These are phyloP conservation scores for Triadica sebifera DNA, from an alignment of 345 rosid species.

Conservation along the genomic window DNA sequence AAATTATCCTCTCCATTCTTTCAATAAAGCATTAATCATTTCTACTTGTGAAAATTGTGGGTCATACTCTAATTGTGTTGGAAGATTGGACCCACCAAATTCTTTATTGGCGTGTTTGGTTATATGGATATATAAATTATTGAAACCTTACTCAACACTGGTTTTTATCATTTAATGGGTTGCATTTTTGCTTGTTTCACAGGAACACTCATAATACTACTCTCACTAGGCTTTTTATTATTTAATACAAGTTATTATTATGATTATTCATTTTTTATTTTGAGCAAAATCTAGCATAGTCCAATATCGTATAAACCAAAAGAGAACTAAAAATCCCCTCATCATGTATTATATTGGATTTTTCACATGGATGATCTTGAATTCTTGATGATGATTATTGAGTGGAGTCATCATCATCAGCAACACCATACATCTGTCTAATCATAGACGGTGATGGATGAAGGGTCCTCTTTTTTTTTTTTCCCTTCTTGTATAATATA, in stretches of 20 bases:
- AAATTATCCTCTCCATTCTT: neutral
- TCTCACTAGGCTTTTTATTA: too few relatives aligned
- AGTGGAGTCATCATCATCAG: conserved; percentile 1
- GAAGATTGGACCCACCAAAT: conserved; percentile 16
- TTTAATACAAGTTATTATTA: too few relatives aligned
- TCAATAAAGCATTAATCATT: neutral
- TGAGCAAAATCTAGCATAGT: too few relatives aligned
- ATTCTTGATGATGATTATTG: too few relatives aligned
- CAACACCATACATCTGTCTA: neutral
- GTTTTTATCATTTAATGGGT: too few relatives aligned
- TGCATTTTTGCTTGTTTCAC: too few relatives aligned
- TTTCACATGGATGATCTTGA: conserved; percentile 16
- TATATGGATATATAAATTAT: too few relatives aligned
- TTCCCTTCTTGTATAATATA: too few relatives aligned
- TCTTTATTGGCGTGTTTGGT: neutral
- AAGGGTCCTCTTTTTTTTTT: neutral
- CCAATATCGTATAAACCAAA: conserved; percentile 35
- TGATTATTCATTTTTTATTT: too few relatives aligned
- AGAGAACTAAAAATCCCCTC: conserved; percentile 9
- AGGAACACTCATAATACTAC: too few relatives aligned
- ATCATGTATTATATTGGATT: conserved; percentile 4
- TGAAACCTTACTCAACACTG: too few relatives aligned
- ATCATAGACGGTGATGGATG: conserved; percentile 20
- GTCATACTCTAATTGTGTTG: conserved; percentile 1
- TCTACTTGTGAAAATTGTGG: conserved; percentile 5